Evolutionary conservation across 2,329 filamentous ascomycete species (phyloP).

Genomic region (Fusarium kyushuense): DNA sequence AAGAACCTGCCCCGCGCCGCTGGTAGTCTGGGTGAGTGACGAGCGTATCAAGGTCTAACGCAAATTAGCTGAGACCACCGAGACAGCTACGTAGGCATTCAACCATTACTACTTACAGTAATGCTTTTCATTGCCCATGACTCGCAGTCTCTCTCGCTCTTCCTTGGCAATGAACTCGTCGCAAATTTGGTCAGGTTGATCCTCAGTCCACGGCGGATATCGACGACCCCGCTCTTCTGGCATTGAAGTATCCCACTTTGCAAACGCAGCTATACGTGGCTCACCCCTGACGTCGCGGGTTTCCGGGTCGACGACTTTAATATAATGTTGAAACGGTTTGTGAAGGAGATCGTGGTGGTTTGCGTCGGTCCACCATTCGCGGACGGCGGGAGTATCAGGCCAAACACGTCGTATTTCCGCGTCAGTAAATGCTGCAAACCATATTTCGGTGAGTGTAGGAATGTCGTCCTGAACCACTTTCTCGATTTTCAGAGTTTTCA

Average conservation of each 20-base stretch:
- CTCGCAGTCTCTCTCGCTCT: conserved; percentile 28
- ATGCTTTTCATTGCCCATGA: conserved; percentile 34
- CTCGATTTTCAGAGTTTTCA: conserved; percentile 9
- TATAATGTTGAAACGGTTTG: conserved; percentile 37
- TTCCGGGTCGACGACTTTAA: conserved; percentile 34
- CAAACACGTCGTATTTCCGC: conserved; percentile 24
- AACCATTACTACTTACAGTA: conserved; percentile 25
- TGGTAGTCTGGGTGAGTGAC: conserved; percentile 47
- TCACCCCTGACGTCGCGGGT: conserved; percentile 16
- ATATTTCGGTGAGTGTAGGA: conserved; percentile 24
- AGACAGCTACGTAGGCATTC: not conserved
- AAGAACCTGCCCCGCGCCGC: conserved; percentile 42
- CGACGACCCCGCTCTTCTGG: conserved; percentile 29
- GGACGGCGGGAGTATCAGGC: conserved; percentile 37
- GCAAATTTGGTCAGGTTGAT: conserved; percentile 30
- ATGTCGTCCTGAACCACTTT: conserved; percentile 21
- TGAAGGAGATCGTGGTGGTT: conserved; percentile 27
- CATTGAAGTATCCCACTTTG: conserved; percentile 37
- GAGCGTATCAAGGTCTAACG: conserved; percentile 45
- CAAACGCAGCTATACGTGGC: conserved; percentile 33
- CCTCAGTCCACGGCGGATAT: conserved; percentile 34
- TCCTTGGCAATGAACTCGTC: conserved; percentile 31
- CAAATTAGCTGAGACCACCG: not conserved
- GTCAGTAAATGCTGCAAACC: conserved; percentile 37
- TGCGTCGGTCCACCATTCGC: conserved; percentile 37